Base-by-base conservation (phyloP, 2,329 filamentous ascomycete genomes). In the Pyrenophora teres region DNA sequence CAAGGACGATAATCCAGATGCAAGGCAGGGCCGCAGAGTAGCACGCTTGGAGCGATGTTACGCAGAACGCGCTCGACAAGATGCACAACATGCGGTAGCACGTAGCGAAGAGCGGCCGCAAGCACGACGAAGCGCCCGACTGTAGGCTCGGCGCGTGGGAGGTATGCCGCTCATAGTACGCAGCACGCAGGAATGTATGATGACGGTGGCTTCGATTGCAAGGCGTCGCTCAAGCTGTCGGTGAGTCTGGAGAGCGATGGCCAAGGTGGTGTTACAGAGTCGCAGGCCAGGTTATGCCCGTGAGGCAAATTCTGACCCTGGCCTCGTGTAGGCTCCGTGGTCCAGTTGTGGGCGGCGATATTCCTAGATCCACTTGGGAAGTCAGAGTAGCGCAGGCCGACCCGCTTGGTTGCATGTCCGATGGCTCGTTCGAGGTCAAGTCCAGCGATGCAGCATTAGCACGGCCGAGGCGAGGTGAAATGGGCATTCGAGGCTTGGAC, bases 81-180 rank as follows among this genome's bases (percentile, higher is more conserved):
- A 66, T 62, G 60, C 60, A 66, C 50, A 40, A 35, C 43, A 47
- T 52, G 21, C 40, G 62, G 37, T 40, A 42, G 40, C 40, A 30
- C 27, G 27, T 9, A 45, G 55, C 37, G 59, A 56, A 48, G 52
- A 60, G 52, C 42, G 48, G 43, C 48, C 40, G 50, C 55, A 50
- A 62, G 60, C 65, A 67, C 67, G 63, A 70, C 65, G 64, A 66
- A 60, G 54, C 59, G 61, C 60, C 41, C 46, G 54, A 54, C 38
- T 51, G 46, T 39, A 52, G 46, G 43, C 38, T 41, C 43, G 40
- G 51, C 38, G 52, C 57, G 65, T 67, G 62, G 62, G 60, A 60
- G 61, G 62, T 37, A 16, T 19, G 44, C 35, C 35, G 56, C 46
- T 40, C 50, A 54, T 56, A 51, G 47, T 55, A 30, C 46, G 37